Conservation (phyloP, 1,284 basidiomycete species). For the Trichosporon sp. region DNA sequence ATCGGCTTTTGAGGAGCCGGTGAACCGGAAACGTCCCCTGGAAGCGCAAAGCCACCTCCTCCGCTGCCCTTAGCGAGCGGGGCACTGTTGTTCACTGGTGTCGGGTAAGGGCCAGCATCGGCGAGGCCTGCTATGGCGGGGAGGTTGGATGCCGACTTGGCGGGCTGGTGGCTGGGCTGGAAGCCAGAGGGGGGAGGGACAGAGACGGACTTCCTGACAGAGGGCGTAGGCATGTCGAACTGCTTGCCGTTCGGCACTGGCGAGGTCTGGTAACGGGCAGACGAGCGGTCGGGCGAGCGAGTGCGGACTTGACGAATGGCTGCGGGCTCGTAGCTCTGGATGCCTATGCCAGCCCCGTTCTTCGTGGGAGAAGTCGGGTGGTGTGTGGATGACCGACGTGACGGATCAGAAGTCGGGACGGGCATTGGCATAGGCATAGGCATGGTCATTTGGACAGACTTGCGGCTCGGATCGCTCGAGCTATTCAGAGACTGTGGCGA, state of each 20-base stretch:
- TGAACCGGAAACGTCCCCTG: neutral
- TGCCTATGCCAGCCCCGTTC: neutral
- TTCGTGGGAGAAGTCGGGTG: neutral
- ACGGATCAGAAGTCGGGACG: neutral
- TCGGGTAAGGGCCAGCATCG: conserved; percentile 42
- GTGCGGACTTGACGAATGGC: neutral
- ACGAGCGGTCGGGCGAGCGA: conserved; percentile 1
- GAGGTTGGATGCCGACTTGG: conserved; percentile 38
- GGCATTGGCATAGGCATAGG: conserved; percentile 9
- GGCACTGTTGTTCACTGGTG: conserved; percentile 9
- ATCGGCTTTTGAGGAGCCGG: neutral
- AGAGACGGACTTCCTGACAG: neutral
- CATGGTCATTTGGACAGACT: conserved; percentile 3
- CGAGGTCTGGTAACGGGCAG: neutral
- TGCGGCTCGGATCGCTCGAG: neutral
- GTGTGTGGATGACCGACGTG: neutral
- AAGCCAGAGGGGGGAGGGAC: neutral
- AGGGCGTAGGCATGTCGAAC: conserved; percentile 2
- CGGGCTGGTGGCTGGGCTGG: conserved; percentile 25
- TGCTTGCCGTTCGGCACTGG: neutral
- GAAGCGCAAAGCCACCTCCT: neutral
- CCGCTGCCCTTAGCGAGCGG: conserved; percentile 1
- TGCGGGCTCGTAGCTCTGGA: neutral
- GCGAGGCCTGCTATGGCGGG: conserved; percentile 41
- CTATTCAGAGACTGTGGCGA: neutral